A percentile compares a stretch with the other conserved stretches of the same genome.
Conservation (phyloP, 768 basidiomycete species). For the Macrolepiota albuminosa region DNA sequence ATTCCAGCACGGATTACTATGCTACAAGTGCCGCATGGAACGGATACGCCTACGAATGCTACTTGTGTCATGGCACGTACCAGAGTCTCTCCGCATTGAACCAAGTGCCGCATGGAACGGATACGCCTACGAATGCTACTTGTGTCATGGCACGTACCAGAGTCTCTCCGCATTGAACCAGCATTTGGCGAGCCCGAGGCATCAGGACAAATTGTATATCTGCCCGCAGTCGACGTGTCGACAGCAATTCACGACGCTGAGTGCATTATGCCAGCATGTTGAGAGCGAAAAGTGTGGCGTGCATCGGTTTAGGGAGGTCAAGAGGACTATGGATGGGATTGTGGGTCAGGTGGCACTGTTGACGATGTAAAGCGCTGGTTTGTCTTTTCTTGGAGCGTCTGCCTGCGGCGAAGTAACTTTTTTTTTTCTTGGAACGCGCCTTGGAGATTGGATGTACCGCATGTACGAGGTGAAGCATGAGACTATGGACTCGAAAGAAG, state of each 20-base stretch:
- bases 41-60: conserved; percentile 53
- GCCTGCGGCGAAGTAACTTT: not conserved
- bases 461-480: not conserved
- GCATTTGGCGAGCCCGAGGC: conserved; percentile 61
- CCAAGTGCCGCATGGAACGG: conserved; percentile 42
- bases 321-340: conserved; percentile 32
- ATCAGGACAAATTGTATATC: conserved; percentile 46
- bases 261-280: conserved; percentile 58
- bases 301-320: conserved; percentile 37
- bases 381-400: not conserved
- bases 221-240: conserved; percentile 49
- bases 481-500: not conserved
- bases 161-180: conserved; percentile 46
- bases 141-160: conserved; percentile 45
- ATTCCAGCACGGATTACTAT: conserved; percentile 17
- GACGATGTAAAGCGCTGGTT: conserved; percentile 8
- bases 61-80: conserved; percentile 49
- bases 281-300: conserved; percentile 62
- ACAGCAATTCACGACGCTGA: conserved; percentile 43
- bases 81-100: conserved; percentile 43
- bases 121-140: conserved; percentile 52
- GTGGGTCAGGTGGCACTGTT: conserved; percentile 21
- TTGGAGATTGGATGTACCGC: not conserved
- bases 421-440: not conserved
- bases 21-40: conserved; percentile 39